phyloP scores from a whole-genome alignment of 352 stramenopile species.

The Phytophthora niederhauseri region DNA sequence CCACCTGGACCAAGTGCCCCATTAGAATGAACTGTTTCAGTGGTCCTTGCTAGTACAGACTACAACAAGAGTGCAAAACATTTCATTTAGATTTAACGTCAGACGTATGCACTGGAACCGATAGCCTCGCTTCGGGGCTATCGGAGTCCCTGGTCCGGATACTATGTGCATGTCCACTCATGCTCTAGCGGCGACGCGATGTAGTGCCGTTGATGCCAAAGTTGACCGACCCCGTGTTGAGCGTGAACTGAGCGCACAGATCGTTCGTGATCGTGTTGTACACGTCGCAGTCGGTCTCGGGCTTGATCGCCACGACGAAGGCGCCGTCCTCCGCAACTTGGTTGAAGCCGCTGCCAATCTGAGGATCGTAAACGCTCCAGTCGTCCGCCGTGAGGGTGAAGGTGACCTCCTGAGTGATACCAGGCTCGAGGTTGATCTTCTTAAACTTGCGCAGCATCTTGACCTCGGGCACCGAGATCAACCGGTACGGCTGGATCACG shows the following conservation, averaged over 20 bases:
- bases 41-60: too few relatives aligned
- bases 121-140: too few relatives aligned
- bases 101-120: not conserved
- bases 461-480: conserved; percentile 71
- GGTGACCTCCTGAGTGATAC: conserved; percentile 42
- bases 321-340: conserved; percentile 67
- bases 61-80: too few relatives aligned
- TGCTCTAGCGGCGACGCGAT: conserved; percentile 16
- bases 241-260: conserved; percentile 55
- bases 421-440: conserved; percentile 67
- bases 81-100: too few relatives aligned
- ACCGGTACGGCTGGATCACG: conserved; percentile 64
- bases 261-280: conserved; percentile 50
- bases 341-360: conserved; percentile 67
- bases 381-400: conserved; percentile 58
- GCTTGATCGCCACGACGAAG: conserved; percentile 74
- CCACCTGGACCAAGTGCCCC: too few relatives aligned
- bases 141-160: not conserved
- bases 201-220: conserved; percentile 39
- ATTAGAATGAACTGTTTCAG: too few relatives aligned
- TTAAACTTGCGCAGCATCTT: conserved; percentile 85
- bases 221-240: conserved; percentile 34
- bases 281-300: conserved; percentile 75
- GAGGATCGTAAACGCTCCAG: conserved; percentile 67
- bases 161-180: not conserved